These are phyloP conservation scores for Suaeda aralocaspica DNA, from an alignment of 148 eudicot genomes.

Conservation along the genomic window DNA sequence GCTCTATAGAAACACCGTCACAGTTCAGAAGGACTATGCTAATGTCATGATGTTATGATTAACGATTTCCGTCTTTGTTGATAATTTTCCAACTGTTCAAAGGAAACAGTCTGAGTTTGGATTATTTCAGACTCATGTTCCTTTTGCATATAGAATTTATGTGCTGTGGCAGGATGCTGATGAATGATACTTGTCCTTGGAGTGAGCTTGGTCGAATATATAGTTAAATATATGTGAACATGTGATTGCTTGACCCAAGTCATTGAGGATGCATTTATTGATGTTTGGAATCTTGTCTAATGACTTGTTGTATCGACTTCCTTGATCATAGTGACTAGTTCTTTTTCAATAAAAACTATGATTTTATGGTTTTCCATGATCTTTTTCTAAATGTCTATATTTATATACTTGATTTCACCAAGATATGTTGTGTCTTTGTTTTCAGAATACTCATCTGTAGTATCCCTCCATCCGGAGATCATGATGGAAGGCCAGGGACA, in stretches of 20 bases:
- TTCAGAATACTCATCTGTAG: constrained; percentile 65
- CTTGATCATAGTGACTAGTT: not conserved
- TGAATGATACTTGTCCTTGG: not conserved
- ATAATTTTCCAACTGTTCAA: not conserved
- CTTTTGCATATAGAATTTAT: constrained; percentile 1
- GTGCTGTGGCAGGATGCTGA: no score
- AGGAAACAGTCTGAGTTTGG: not conserved
- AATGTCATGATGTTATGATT: not conserved
- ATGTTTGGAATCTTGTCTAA: not conserved
- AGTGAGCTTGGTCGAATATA: not conserved
- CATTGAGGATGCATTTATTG: no score
- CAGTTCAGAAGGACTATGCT: not conserved
- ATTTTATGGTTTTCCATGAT: not conserved
- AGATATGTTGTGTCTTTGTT: not conserved
- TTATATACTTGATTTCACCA: not conserved
- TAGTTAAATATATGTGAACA: not conserved
- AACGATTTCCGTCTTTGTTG: not conserved
- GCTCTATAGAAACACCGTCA: no score
- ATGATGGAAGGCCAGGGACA: constrained; percentile 64
- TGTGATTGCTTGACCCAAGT: no score
- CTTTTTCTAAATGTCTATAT: not conserved
- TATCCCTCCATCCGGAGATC: constrained; percentile 60
- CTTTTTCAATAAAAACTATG: not conserved
- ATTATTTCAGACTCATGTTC: not conserved
- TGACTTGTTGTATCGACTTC: not conserved